Evolutionary conservation across 306 rosid species (phyloP).

Genomic region (Castanea mollissima): DNA sequence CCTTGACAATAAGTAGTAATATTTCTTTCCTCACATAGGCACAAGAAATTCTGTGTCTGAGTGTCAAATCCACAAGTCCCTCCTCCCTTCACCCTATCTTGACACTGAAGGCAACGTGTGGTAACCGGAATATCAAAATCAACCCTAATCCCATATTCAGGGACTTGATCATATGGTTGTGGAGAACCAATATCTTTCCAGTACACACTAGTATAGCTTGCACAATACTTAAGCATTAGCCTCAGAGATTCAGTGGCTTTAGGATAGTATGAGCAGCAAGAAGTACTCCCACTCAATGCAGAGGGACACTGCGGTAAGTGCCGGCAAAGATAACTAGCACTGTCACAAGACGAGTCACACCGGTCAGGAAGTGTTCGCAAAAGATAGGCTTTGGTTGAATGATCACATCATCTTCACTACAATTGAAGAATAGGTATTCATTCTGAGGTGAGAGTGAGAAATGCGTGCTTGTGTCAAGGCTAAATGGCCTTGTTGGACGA

Average conservation of each 20-base stretch:
- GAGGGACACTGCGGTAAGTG: constrained; percentile 73
- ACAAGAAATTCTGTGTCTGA: constrained; percentile 47
- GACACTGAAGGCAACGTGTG: constrained; percentile 74
- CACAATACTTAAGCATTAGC: constrained; percentile 76
- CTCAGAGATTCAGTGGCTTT: constrained; percentile 75
- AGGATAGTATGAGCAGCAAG: constrained; percentile 88
- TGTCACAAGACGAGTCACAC: constrained; percentile 89
- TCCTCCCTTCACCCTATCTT: constrained; percentile 72
- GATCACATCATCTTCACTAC: constrained; percentile 64
- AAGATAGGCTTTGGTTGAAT: constrained; percentile 78
- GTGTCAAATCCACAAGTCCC: constrained; percentile 87
- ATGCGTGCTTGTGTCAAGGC: constrained; percentile 71
- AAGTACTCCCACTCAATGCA: constrained; percentile 33
- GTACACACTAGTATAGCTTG: constrained; percentile 75
- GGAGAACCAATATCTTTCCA: constrained; percentile 82
- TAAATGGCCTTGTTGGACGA: constrained; percentile 71
- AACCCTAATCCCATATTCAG: constrained; percentile 80
- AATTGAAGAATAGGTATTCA: constrained; percentile 88
- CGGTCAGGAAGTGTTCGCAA: constrained; percentile 70
- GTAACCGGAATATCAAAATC: constrained; percentile 85
- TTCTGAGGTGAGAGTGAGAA: constrained; percentile 69
- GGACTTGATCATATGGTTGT: constrained; percentile 76
- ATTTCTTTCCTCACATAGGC: constrained; percentile 69
- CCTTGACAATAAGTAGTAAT: constrained; percentile 81
- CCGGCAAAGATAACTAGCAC: constrained; percentile 82